Evolutionary conservation across 768 basidiomycete species (phyloP).

Genomic region (Podaxis carcinomalis): DNA sequence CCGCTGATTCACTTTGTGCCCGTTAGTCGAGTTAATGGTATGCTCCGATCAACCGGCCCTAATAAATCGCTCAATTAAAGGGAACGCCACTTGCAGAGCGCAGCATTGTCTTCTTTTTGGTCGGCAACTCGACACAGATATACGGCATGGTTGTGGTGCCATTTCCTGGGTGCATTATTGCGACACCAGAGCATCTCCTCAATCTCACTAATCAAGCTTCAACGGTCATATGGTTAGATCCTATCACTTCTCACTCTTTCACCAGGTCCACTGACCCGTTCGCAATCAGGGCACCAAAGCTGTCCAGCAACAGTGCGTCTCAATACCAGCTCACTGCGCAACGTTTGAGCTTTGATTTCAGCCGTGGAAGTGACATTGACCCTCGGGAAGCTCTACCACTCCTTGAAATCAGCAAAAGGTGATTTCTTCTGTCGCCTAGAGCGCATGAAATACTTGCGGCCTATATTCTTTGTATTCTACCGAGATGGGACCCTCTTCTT

Average conservation of each 20-base stretch:
- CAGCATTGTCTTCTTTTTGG: neutral
- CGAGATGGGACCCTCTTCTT: conserved; percentile 7
- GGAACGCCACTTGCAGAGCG: neutral
- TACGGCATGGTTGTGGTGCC: neutral
- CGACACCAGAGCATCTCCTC: neutral
- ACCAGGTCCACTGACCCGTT: neutral
- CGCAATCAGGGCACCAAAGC: neutral
- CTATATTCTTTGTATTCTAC: conserved; percentile 5
- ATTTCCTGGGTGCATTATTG: neutral
- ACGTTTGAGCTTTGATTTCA: neutral
- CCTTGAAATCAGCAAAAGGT: neutral
- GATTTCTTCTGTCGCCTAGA: neutral
- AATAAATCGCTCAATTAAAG: neutral
- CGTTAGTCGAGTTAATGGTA: neutral
- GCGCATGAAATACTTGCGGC: conserved; percentile 1
- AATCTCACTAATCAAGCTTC: neutral
- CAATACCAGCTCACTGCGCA: neutral
- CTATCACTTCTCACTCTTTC: too few species aligned
- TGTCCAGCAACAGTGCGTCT: conserved; percentile 2
- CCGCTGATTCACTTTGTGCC: neutral
- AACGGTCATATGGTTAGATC: neutral
- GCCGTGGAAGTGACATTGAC: conserved; percentile 4
- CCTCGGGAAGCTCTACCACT: neutral
- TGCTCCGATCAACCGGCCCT: too few species aligned
- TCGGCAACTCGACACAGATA: conserved; percentile 1